Evolutionary conservation across 1,139 yeast genomes (phyloP), one percentile per base, ranked within the genome.

Genomic region (Taphrina populina): DNA sequence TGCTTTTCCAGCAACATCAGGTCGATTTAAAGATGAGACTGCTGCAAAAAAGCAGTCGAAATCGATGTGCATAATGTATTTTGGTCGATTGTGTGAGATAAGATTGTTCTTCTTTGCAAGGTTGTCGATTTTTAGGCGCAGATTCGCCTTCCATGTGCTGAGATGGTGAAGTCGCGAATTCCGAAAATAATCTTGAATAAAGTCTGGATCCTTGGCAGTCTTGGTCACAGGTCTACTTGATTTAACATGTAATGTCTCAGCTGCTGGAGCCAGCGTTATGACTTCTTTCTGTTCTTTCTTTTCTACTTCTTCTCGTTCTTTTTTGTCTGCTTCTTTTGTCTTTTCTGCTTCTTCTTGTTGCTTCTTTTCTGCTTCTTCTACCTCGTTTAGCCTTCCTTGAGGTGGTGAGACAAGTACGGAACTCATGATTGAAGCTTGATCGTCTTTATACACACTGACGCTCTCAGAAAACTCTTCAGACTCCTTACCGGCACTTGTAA

Each of bases 1-100:
- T 0, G 96, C 95, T 41, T 63, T 62, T 24, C 76, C 79, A 4
- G 62, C 72, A 11, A 76, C 65, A 11, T 81, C 73, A 0, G 84
- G 83, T 40, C 75, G 72, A 4, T 70, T 73, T 52, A 82, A 71
- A 11, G 87, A 78, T 0, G 96, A 85, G 0, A 86, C 96, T 0
- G 95, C 77, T 0, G 90, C 96, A 69, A 92, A 92, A 65, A 92
- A 92, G 62, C 95, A 88, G 67, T 92, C 98, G 68, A 88, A 92
- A 67, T 92, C 98, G 32, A 90, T 76, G 68, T 92, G 97, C 60
- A 88, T 68, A 17, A 88, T 78, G 0, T 76, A 69, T 39, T 70
- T 66, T 37, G 10, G 21, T 29, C 13, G 21, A 6, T 29, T 29
- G 29, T 37, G 43, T n/a, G 21, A 23, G 4, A 39, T 43, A 29